A percentile compares a stretch with the other conserved stretches of the same genome.
Conservation (phyloP, 2,329 filamentous ascomycete genomes). For the Aspergillus alliaceus region DNA sequence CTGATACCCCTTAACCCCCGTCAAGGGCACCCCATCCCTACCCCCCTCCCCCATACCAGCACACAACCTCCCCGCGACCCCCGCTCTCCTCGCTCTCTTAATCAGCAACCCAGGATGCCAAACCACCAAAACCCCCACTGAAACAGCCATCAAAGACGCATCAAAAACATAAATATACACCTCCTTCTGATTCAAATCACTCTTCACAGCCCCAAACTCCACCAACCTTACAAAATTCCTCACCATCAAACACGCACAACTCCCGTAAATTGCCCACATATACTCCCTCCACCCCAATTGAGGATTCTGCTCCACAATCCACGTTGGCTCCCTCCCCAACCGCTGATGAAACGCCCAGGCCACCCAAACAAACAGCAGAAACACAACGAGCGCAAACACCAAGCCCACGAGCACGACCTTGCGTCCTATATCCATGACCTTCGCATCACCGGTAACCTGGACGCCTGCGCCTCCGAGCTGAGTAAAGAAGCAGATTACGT, state of each 20-base stretch:
- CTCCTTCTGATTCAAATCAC: slow-evolving; percentile 33
- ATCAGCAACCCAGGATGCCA: slow-evolving; percentile 4
- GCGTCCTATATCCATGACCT: slow-evolving; percentile 22
- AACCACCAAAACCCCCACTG: neutral
- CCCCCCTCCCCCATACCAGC: neutral
- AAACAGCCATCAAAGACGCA: slow-evolving; percentile 20
- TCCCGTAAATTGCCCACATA: slow-evolving; percentile 8
- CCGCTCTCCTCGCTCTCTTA: neutral
- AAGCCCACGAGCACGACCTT: slow-evolving; percentile 31
- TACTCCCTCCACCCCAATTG: slow-evolving; percentile 22
- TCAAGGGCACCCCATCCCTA: neutral
- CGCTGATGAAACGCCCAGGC: slow-evolving; percentile 25
- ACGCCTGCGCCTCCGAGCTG: slow-evolving; percentile 34
- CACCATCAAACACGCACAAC: slow-evolving; percentile 36
- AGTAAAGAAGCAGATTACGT: slow-evolving; percentile 35
- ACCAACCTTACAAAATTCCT: slow-evolving; percentile 34
- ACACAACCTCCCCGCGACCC: neutral
- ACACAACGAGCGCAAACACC: slow-evolving; percentile 30
- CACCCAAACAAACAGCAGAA: slow-evolving; percentile 26
- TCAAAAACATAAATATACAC: slow-evolving; percentile 29
- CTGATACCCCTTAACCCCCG: neutral
- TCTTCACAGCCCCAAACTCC: slow-evolving; percentile 20
- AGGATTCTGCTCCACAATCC: slow-evolving; percentile 13
- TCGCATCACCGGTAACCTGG: slow-evolving; percentile 24
- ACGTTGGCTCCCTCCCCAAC: slow-evolving; percentile 15